Evolutionary conservation across 2,329 filamentous ascomycete species (phyloP), one percentile per base, ranked within the genome.

Genomic region (Ceratocystis variospora): DNA sequence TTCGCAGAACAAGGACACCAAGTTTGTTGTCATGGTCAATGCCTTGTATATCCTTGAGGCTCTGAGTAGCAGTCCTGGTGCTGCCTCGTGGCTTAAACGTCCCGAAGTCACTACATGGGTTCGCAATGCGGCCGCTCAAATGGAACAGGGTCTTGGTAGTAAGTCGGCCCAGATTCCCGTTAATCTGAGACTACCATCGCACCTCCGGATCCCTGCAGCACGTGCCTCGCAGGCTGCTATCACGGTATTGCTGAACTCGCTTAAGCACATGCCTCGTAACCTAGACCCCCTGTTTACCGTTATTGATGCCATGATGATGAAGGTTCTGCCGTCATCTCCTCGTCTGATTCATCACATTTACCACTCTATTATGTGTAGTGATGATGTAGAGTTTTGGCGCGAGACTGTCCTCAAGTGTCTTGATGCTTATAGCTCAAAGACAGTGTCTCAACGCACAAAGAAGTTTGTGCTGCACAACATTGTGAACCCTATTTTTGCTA

Each of bases 401-500:
- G 83, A 84, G 3, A 82, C 95, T 1, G 83, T 97, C 53, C 83
- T 93, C 72, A 87, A 89, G 65, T 96, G 91, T 72, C 83, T 99
- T 61, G 92, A 97, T 66, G 80, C 91, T 0, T 99, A 96, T 74
- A 87, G 89, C 5, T 84, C 86, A 62, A 90, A 87, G 72, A 83
- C 80, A 59, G 89, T 87, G 12, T 86, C 88, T 0, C 94, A 96
- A 75, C 92, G 88, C 77, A 89, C 90, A 57, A 99, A 99, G 75
- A 88, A 91, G 64, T 99, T 96, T 74, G 79, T 95, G 45, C 86
- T 99, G 73, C 90, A 90, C 73, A 87, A 96, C 74, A 82, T 99
- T 41, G 89, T 96, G 70, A 99, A 97, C 72, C 95, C 94, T 0
- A 96, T 97, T 48, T 84, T 99, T 66, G 92, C 93, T 2, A 96